These are phyloP conservation scores for carrot (Daucus carota) DNA, from an alignment of 129 eudicot genomes.

Conservation along the genomic window DNA sequence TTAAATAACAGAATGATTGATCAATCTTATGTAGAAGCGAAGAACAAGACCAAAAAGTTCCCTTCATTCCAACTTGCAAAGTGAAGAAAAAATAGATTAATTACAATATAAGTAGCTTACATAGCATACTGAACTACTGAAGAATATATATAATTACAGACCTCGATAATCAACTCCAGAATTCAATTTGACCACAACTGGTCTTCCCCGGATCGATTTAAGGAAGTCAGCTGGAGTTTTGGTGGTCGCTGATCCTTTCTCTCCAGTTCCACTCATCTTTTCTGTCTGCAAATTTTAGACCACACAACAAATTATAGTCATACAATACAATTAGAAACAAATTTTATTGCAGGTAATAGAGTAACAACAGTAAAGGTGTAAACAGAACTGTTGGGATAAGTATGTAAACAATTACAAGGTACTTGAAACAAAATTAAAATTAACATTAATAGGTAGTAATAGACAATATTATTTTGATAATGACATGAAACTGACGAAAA, in stretches of 20 bases:
- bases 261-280: constrained; percentile 46
- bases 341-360: too few relatives aligned
- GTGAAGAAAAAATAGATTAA: neutral
- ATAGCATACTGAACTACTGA: neutral
- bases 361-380: too few relatives aligned
- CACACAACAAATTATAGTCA: neutral
- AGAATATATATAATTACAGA: constrained; percentile 5
- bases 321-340: neutral
- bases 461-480: too few relatives aligned
- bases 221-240: constrained; percentile 64
- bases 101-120: neutral
- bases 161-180: constrained; percentile 67
- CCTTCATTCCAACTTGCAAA: too few relatives aligned
- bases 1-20: neutral
- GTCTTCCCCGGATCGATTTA: constrained; percentile 59
- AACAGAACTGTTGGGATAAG: too few relatives aligned
- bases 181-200: constrained; percentile 61
- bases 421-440: too few relatives aligned
- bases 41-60: neutral
- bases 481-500: too few relatives aligned
- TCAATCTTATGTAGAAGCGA: neutral
- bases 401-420: too few relatives aligned
- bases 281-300: neutral
- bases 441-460: too few relatives aligned
- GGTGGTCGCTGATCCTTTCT: constrained; percentile 36